phyloP scores from a whole-genome alignment of 2,329 filamentous ascomycete species.

The Exophiala spinifera region DNA sequence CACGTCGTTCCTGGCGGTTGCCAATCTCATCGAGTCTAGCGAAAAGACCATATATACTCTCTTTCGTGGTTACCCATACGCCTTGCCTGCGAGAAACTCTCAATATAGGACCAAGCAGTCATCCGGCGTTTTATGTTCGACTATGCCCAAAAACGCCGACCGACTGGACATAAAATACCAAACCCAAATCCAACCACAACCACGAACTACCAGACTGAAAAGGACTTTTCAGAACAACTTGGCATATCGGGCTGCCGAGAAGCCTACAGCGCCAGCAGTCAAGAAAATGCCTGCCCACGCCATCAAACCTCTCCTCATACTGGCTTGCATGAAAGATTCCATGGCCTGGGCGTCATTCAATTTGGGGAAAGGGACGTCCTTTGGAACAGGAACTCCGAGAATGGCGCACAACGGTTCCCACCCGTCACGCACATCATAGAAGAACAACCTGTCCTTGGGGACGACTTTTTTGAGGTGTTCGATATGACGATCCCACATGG shows the following conservation, averaged over 20 bases:
- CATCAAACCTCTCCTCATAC: constrained; percentile 31
- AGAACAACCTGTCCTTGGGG: constrained; percentile 35
- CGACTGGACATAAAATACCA: not conserved
- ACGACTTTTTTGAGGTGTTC: constrained; percentile 29
- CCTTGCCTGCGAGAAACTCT: not conserved
- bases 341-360: constrained; percentile 29
- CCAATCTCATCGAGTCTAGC: too few species aligned
- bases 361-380: constrained; percentile 28
- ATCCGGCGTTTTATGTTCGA: not conserved
- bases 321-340: constrained; percentile 27
- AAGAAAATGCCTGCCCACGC: constrained; percentile 32
- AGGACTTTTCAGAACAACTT: constrained; percentile 10
- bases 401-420: constrained; percentile 31
- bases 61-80: too few species aligned
- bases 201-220: not conserved
- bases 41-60: too few species aligned
- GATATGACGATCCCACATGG: constrained; percentile 28
- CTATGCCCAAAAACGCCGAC: not conserved
- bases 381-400: constrained; percentile 29
- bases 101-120: not conserved
- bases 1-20: too few species aligned
- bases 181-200: not conserved
- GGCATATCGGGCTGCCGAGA: constrained; percentile 15
- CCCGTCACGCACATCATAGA: constrained; percentile 36
- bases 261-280: constrained; percentile 19